Evolutionary conservation across 1,284 basidiomycete species (phyloP).

Genomic region (Exsudoporus floridanus): DNA sequence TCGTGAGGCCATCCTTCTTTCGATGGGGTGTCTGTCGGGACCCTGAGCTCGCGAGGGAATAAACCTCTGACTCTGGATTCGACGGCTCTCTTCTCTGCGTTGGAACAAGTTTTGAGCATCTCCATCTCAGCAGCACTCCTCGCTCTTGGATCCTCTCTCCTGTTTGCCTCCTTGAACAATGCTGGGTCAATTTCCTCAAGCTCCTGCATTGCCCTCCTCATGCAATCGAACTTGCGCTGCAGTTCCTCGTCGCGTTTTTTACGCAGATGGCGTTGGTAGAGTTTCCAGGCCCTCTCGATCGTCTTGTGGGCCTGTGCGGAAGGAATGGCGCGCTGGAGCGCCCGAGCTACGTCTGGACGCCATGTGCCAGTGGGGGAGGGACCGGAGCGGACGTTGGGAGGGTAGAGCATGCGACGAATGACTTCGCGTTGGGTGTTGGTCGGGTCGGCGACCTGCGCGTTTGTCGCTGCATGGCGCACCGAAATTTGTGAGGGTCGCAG

Average conservation of each 20-base stretch:
- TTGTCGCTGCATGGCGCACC: constrained; percentile 40
- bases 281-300: constrained; percentile 88
- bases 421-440: constrained; percentile 67
- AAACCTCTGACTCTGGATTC: constrained; percentile 80
- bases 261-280: constrained; percentile 76
- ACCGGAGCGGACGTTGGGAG: constrained; percentile 65
- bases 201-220: constrained; percentile 80
- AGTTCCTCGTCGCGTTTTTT: constrained; percentile 67
- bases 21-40: constrained; percentile 78
- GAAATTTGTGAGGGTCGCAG: constrained; percentile 36
- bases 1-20: constrained; percentile 76
- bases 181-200: constrained; percentile 65
- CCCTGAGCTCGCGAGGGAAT: constrained; percentile 78
- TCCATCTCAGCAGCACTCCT: constrained; percentile 57
- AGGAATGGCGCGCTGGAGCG: constrained; percentile 73
- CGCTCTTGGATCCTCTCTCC: constrained; percentile 69
- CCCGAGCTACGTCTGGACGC: constrained; percentile 71
- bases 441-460: constrained; percentile 22
- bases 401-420: constrained; percentile 79
- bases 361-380: constrained; percentile 78
- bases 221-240: constrained; percentile 70
- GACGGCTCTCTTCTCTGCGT: constrained; percentile 65
- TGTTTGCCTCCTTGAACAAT: constrained; percentile 75
- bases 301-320: constrained; percentile 90
- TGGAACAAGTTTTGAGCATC: constrained; percentile 61